A percentile compares a stretch with the other conserved stretches of the same genome.
These are phyloP conservation scores for Cocos nucifera DNA, from an alignment of 176 grass and related monocot genomes.

Conservation along the genomic window DNA sequence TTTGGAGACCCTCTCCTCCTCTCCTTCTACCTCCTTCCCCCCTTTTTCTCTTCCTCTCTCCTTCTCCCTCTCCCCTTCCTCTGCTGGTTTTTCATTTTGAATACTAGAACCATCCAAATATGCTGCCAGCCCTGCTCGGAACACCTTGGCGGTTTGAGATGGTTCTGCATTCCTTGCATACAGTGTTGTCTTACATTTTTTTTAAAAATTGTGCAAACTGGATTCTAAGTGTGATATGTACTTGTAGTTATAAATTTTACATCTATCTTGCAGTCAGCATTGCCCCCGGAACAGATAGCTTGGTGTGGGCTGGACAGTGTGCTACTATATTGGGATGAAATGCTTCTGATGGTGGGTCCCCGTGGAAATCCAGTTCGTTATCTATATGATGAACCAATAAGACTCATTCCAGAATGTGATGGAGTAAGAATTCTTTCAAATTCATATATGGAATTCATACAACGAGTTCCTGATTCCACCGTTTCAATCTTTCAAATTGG, in stretches of 20 bases:
- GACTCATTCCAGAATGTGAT: constrained; percentile 86
- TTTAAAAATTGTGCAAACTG: no score
- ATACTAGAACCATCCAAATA: no score
- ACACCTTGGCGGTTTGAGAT: no score
- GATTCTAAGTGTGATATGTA: no score
- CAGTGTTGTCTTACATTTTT: no score
- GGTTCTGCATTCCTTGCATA: no score
- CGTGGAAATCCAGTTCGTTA: constrained; percentile 79
- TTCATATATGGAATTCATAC: constrained; percentile 97
- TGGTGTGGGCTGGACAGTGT: constrained; percentile 97
- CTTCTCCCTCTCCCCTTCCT: no score
- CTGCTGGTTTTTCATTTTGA: no score
- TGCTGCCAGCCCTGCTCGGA: no score
- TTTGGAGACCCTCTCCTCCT: no score
- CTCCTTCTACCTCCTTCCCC: no score
- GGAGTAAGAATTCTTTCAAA: constrained; percentile 93
- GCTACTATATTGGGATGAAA: constrained; percentile 85
- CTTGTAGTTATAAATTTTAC: background rate
- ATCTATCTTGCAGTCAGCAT: constrained; percentile 51
- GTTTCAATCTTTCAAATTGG: constrained; percentile 84
- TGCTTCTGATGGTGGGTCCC: constrained; percentile 83
- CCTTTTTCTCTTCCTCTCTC: no score
- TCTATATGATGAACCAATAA: constrained; percentile 85
- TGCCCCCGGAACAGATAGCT: constrained; percentile 90
- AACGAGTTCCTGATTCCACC: constrained; percentile 75